Evolutionary conservation across 2,329 filamentous ascomycete genomes (phyloP).

Genomic region (Colletotrichum trifolii): DNA sequence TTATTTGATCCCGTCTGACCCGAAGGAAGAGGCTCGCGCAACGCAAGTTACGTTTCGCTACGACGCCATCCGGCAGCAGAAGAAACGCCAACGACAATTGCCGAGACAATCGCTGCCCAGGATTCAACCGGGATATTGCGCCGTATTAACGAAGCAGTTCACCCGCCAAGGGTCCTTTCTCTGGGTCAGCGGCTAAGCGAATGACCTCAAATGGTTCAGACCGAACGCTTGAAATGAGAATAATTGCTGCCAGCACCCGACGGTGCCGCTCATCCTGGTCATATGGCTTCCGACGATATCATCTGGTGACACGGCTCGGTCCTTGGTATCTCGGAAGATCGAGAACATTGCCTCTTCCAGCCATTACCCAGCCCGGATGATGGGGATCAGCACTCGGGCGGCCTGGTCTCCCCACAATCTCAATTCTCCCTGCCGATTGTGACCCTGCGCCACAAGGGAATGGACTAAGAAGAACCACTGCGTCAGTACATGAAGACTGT

Average conservation of each 20-base stretch:
- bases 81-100: background rate
- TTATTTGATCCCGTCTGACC: background rate
- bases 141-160: constrained; percentile 8
- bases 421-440: too few species aligned
- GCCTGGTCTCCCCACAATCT: too few species aligned
- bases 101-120: too few species aligned
- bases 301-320: background rate
- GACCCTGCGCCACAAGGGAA: too few species aligned
- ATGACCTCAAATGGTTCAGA: background rate
- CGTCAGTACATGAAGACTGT: too few species aligned
- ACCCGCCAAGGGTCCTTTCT: background rate
- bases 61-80: background rate
- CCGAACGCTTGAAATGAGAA: background rate
- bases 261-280: too few species aligned
- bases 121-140: constrained; percentile 5
- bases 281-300: background rate
- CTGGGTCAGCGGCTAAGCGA: background rate
- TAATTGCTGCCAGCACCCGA: background rate
- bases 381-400: too few species aligned
- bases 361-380: too few species aligned
- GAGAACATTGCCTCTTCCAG: background rate
- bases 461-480: too few species aligned
- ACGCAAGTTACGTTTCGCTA: background rate
- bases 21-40: background rate
- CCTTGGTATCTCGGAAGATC: background rate